Percentiles rank a stretch among this genome's conserved stretches.
phyloP scores from a whole-genome alignment of 345 rosid species.

The Passiflora organensis region DNA sequence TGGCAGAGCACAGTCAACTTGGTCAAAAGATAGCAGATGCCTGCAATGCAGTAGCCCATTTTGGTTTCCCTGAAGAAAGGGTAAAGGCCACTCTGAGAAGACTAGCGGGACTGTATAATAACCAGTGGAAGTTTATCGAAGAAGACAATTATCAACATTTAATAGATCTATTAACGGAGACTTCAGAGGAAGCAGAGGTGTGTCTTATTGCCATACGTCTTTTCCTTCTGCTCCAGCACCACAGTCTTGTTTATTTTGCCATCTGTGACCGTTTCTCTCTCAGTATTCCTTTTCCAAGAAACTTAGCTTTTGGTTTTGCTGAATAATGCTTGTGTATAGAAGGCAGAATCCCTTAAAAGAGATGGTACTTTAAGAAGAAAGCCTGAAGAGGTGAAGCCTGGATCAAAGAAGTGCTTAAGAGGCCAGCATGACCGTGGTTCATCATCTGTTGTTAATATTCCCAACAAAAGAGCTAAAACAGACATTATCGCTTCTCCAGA shows the following conservation, averaged over 20 bases:
- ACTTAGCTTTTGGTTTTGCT: background rate
- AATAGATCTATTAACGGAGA: background rate
- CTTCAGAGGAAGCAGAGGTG: conserved; percentile 2
- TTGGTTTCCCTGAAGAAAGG: no score
- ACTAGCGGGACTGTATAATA: background rate
- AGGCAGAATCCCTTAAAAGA: background rate
- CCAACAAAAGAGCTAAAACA: no score
- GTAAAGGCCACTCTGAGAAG: conserved; percentile 3
- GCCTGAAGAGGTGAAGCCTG: no score
- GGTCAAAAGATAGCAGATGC: no score
- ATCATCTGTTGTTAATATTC: no score
- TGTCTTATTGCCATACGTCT: background rate
- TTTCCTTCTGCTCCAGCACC: background rate
- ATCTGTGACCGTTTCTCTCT: background rate
- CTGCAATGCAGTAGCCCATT: no score
- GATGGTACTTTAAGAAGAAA: no score
- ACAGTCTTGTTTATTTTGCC: background rate
- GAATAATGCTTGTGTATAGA: background rate
- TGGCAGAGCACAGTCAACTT: no score
- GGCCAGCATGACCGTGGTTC: no score
- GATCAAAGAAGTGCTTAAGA: no score
- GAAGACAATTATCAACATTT: no score
- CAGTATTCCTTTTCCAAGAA: background rate
- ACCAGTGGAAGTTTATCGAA: conserved; percentile 6
- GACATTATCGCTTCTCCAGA: no score